Conservation (phyloP, 176 grass and related monocot genomes). For the Saccharum officinarum region DNA sequence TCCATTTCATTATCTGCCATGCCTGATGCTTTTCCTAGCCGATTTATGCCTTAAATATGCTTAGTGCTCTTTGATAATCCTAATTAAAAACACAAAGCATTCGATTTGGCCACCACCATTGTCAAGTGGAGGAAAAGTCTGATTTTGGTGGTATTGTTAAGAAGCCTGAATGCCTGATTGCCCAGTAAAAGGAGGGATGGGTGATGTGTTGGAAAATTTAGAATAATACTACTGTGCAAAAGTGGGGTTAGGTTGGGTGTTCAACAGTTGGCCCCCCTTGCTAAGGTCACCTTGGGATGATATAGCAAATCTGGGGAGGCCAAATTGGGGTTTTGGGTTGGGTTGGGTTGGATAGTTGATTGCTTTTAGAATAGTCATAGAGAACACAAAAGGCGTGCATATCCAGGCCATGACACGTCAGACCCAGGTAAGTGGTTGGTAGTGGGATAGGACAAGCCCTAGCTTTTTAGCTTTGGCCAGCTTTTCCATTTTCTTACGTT, state of each 20-base stretch:
- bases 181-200: conserved; percentile 42
- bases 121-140: conserved; percentile 53
- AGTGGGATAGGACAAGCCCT: conserved; percentile 71
- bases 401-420: conserved; percentile 59
- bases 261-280: conserved; percentile 32
- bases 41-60: conserved; percentile 47
- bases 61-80: conserved; percentile 54
- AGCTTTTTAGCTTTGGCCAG: conserved; percentile 59
- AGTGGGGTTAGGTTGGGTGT: conserved; percentile 35
- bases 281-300: conserved; percentile 35
- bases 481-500: conserved; percentile 50
- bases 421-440: conserved; percentile 59
- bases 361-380: conserved; percentile 41
- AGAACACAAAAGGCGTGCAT: conserved; percentile 43
- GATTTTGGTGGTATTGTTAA: conserved; percentile 59
- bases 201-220: conserved; percentile 33
- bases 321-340: conserved; percentile 10
- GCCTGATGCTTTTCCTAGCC: conserved; percentile 36
- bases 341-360: conserved; percentile 29
- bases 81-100: conserved; percentile 44
- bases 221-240: conserved; percentile 37
- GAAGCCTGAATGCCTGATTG: conserved; percentile 45
- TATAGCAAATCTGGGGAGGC: conserved; percentile 48
- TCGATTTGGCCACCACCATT: conserved; percentile 55
- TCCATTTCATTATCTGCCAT: conserved; percentile 34